phyloP scores from a whole-genome alignment of 2,329 filamentous ascomycete species.

The Cryphonectria carpinicola region DNA sequence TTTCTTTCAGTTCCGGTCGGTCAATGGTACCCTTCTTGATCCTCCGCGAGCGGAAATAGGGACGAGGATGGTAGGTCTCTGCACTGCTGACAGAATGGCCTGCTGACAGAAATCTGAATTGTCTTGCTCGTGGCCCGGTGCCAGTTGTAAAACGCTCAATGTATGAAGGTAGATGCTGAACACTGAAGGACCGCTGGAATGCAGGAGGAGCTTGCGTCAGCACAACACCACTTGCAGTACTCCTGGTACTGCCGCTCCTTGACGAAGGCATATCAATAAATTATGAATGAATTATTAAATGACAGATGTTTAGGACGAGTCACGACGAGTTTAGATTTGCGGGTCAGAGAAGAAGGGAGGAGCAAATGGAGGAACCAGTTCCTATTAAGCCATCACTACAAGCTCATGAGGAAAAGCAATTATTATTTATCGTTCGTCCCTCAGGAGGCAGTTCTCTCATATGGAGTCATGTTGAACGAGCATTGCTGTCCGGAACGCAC shows the following conservation, averaged over 20 bases:
- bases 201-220: neutral
- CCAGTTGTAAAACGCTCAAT: neutral
- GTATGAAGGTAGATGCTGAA: neutral
- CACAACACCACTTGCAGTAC: neutral
- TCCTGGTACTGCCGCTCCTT: neutral
- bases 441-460: neutral
- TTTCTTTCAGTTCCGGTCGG: conserved; percentile 24
- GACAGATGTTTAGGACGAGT: neutral
- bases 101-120: neutral
- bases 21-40: conserved; percentile 25
- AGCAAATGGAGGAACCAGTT: neutral
- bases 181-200: neutral
- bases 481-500: neutral
- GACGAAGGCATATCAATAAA: neutral
- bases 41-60: conserved; percentile 26
- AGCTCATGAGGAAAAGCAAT: neutral
- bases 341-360: neutral
- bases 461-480: neutral
- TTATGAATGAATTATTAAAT: neutral
- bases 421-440: neutral
- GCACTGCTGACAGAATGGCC: conserved; percentile 13
- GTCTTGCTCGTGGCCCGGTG: neutral
- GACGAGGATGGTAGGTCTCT: conserved; percentile 20
- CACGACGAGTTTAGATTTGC: neutral
- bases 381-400: neutral